Percentiles rank a stretch among this genome's conserved stretches.
phyloP scores from a whole-genome alignment of 2,329 filamentous ascomycete species.

The Cytospora paraplurivora region DNA sequence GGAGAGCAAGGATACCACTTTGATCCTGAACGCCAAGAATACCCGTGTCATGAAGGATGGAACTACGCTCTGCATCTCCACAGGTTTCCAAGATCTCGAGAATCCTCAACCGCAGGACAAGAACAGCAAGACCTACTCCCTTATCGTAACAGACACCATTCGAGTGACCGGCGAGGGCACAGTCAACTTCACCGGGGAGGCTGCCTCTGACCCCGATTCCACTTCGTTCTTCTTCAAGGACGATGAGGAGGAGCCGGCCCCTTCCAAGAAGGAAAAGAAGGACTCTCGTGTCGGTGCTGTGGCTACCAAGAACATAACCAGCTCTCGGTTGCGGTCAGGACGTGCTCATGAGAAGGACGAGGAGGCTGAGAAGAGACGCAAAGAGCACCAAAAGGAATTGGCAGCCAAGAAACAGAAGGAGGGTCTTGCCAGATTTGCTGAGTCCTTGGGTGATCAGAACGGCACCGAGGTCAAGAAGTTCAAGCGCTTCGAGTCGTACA shows the following conservation, averaged over 20 bases:
- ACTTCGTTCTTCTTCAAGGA: slow-evolving; percentile 99
- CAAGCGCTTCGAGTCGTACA: slow-evolving; percentile 99
- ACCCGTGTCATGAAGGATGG: slow-evolving; percentile 82
- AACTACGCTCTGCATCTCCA: slow-evolving; percentile 92
- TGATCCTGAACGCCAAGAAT: slow-evolving; percentile 88
- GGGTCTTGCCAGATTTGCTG: slow-evolving; percentile 81
- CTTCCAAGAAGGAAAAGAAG: slow-evolving; percentile 83
- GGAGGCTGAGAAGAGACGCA: slow-evolving; percentile 81
- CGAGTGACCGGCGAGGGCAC: slow-evolving; percentile 74
- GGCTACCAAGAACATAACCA: slow-evolving; percentile 92
- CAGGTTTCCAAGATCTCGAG: slow-evolving; percentile 85
- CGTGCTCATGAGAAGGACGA: slow-evolving; percentile 81
- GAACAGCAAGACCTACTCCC: slow-evolving; percentile 83
- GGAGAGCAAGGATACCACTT: slow-evolving; percentile 81
- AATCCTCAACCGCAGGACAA: slow-evolving; percentile 88
- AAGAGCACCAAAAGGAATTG: slow-evolving; percentile 89
- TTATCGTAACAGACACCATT: slow-evolving; percentile 90
- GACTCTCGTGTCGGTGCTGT: slow-evolving; percentile 82
- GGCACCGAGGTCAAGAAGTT: slow-evolving; percentile 97
- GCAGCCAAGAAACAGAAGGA: slow-evolving; percentile 87
- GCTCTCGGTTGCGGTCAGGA: slow-evolving; percentile 88
- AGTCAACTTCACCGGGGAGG: slow-evolving; percentile 91
- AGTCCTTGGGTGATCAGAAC: slow-evolving; percentile 81
- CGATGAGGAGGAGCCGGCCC: slow-evolving; percentile 82
- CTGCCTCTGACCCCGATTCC: slow-evolving; percentile 86